Evolutionary conservation across 2,329 filamentous ascomycete genomes (phyloP), one percentile per base, ranked within the genome.

Genomic region (Aspergillus melleus): DNA sequence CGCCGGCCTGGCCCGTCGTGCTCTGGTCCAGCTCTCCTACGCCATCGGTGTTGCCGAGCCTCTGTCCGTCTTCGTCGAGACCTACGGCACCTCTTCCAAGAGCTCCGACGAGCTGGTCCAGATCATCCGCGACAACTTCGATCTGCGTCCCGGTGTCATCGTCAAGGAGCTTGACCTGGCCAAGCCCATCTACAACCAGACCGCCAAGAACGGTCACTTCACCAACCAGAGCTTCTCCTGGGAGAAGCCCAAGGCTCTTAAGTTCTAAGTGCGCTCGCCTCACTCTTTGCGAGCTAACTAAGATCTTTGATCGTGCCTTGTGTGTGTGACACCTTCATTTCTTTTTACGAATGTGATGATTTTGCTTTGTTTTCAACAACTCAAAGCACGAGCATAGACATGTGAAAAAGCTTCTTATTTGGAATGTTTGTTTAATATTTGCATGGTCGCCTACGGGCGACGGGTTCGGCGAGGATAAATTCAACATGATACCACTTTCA

Each of bases 121-220:
- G 79, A 97, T 99, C 80, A 93, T 99, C 83, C 86, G 86, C 74
- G 85, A 89, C 76, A 98, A 99, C 90, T 99, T 99, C 77, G 93
- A 99, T 83, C 88, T 99, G 80, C 89, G 95, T 75, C 95, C 95
- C 60, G 95, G 95, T 88, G 92, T 97, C 79, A 98, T 99, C 74
- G 95, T 98, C 81, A 92, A 92, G 84, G 93, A 97, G 83, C 90
- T 99, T 68, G 90, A 95, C 83, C 87, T 99, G 68, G 90, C 88
- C 80, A 92, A 92, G 82, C 95, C 95, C 77, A 97, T 98, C 85
- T 99, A 99, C 89, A 88, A 88, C 86, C 87, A 94, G 85, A 99
- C 95, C 60, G 95, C 95, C 82, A 97, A 97, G 91, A 98, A 98
- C 84, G 95, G 95, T 73, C 95, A 99, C 88, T 99, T 99, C 83